A percentile compares a stretch with the other conserved stretches of the same genome.
Evolutionary conservation across 2,329 filamentous ascomycete genomes (phyloP).

Genomic region (Didymella pinodella): DNA sequence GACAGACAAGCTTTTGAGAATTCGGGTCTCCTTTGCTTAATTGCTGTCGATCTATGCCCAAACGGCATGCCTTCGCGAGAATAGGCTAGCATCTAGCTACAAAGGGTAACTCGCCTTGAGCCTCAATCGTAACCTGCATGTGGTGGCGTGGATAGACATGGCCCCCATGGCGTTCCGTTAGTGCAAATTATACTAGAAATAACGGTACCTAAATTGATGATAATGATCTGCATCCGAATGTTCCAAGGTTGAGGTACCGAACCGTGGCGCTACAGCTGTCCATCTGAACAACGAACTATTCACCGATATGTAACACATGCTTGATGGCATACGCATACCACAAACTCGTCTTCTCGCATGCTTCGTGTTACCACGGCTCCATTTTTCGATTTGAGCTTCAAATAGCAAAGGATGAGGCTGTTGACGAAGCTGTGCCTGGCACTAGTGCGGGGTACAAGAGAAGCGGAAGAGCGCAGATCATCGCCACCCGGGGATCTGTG

Average conservation of each 20-base stretch:
- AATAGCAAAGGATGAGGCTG: background rate
- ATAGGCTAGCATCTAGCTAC: slow-evolving; percentile 3
- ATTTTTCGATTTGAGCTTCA: background rate
- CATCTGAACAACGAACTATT: background rate
- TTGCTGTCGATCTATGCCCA: slow-evolving; percentile 5
- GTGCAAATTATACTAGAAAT: background rate
- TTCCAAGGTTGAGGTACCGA: slow-evolving; percentile 6
- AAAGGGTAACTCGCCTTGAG: slow-evolving; percentile 5
- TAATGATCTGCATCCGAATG: slow-evolving; percentile 14
- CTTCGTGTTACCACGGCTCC: background rate
- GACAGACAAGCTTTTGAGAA: background rate
- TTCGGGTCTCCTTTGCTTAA: slow-evolving; percentile 10
- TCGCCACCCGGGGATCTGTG: slow-evolving; percentile 9
- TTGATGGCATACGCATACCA: background rate
- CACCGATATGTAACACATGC: background rate
- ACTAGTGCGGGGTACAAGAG: slow-evolving; percentile 5
- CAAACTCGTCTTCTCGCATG: background rate
- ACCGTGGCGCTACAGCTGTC: slow-evolving; percentile 12
- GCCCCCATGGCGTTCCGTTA: background rate
- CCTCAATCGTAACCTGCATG: slow-evolving; percentile 15
- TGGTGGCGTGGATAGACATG: slow-evolving; percentile 2
- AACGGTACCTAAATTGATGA: background rate
- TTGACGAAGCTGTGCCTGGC: slow-evolving; percentile 5
- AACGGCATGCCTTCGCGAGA: background rate
- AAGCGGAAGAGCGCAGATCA: slow-evolving; percentile 1